These are phyloP conservation scores for Glarea lozoyensis DNA, from an alignment of 495 filamentous ascomycete species.

Conservation along the genomic window DNA sequence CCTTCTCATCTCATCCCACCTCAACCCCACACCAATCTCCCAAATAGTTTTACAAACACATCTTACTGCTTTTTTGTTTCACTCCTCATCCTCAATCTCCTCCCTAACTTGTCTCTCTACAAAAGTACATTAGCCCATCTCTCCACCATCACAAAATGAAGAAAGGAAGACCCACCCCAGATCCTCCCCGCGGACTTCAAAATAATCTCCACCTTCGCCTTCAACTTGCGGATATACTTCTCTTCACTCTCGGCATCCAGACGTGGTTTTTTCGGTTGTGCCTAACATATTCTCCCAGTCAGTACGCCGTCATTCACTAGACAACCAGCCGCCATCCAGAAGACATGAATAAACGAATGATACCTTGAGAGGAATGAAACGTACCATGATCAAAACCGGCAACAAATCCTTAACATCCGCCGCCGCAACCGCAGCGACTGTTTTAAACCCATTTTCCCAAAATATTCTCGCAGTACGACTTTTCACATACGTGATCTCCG, in stretches of 20 bases:
- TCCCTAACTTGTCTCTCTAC: conserved; percentile 37
- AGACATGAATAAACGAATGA: no score
- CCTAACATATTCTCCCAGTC: conserved; percentile 23
- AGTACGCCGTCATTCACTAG: no score
- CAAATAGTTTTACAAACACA: no score
- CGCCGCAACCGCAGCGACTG: conserved; percentile 56
- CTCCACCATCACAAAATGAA: not conserved
- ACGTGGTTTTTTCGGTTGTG: conserved; percentile 54
- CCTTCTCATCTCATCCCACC: no score
- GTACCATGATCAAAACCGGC: conserved; percentile 60
- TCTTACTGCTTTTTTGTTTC: not conserved
- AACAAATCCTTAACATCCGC: conserved; percentile 59
- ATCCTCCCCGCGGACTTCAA: conserved; percentile 60
- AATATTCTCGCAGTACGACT: conserved; percentile 68
- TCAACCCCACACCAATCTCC: no score
- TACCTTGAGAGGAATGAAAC: conserved; percentile 6
- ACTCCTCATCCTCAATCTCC: conserved; percentile 33
- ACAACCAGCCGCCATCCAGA: no score
- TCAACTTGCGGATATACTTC: conserved; percentile 54
- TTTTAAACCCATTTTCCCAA: conserved; percentile 69
- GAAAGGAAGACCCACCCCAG: conserved; percentile 47
- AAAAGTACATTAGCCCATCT: conserved; percentile 14
- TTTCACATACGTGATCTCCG: conserved; percentile 70
- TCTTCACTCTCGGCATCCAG: conserved; percentile 51
- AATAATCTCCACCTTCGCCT: conserved; percentile 60